Percentiles rank a stretch among this genome's conserved stretches.
These are phyloP conservation scores for Sporothrix euskadiensis DNA, from an alignment of 2,329 filamentous ascomycete species.

Conservation along the genomic window DNA sequence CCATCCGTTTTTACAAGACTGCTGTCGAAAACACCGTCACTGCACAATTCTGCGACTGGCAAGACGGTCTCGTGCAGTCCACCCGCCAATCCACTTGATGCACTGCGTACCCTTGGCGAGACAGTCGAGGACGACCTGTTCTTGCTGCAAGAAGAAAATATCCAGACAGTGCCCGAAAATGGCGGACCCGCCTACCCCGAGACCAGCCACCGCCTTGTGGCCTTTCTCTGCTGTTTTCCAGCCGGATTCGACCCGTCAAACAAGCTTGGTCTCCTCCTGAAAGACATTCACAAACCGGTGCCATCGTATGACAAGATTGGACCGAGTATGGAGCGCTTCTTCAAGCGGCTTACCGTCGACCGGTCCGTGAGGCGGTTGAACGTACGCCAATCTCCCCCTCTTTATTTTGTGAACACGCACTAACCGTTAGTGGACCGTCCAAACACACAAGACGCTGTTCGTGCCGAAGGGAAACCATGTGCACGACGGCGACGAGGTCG, in stretches of 20 bases:
- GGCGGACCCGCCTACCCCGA: constrained; percentile 17
- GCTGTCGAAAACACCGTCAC: constrained; percentile 36
- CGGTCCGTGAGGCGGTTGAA: constrained; percentile 54
- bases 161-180: constrained; percentile 34
- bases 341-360: constrained; percentile 50
- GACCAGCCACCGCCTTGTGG: constrained; percentile 44
- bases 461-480: constrained; percentile 44
- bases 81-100: constrained; percentile 37
- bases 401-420: background rate
- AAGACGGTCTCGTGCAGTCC: constrained; percentile 37
- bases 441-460: constrained; percentile 47
- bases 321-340: constrained; percentile 57
- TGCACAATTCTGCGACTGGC: constrained; percentile 45
- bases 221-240: constrained; percentile 55
- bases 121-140: constrained; percentile 59
- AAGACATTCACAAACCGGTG: constrained; percentile 54
- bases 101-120: constrained; percentile 38
- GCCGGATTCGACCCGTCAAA: constrained; percentile 53
- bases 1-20: constrained; percentile 44
- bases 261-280: constrained; percentile 52
- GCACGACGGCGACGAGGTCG: constrained; percentile 39
- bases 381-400: constrained; percentile 37
- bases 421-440: constrained; percentile 49
- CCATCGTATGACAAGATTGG: constrained; percentile 58
- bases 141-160: constrained; percentile 44